Evolutionary conservation across 441 rosid species (phyloP).

Genomic region (Populus hybrid): DNA sequence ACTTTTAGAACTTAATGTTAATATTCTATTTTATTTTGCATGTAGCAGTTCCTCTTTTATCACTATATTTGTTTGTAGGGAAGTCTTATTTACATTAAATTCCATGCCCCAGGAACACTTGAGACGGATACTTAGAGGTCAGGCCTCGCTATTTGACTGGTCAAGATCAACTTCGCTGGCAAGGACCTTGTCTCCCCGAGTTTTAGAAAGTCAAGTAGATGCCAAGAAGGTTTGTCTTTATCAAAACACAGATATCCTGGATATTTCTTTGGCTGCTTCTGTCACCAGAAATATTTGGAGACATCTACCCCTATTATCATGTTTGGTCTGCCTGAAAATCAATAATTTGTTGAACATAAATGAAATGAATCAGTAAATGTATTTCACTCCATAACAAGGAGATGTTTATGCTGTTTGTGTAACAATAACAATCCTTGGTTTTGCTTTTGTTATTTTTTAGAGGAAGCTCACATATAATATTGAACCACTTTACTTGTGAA

Average conservation of each 20-base stretch:
- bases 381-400: not conserved
- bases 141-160: constrained; percentile 94
- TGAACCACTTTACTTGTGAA: too few relatives aligned
- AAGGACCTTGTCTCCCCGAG: constrained; percentile 92
- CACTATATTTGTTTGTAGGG: not conserved
- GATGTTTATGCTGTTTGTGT: too few relatives aligned
- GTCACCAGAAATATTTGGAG: not conserved
- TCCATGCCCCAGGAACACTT: constrained; percentile 65
- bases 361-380: not conserved
- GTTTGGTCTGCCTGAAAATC: not conserved
- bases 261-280: not conserved
- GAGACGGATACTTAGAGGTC: constrained; percentile 96
- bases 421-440: too few relatives aligned
- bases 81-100: constrained; percentile 6
- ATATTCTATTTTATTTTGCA: not conserved
- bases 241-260: not conserved
- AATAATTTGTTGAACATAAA: not conserved
- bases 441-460: too few relatives aligned
- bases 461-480: too few relatives aligned
- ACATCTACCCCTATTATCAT: not conserved
- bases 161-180: constrained; percentile 92
- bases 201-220: constrained; percentile 94
- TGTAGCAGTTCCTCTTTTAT: constrained; percentile 1
- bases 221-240: constrained; percentile 74
- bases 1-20: too few relatives aligned